These are phyloP conservation scores for Leccinum disarticulatum DNA, from an alignment of 768 basidiomycete species.

Conservation along the genomic window DNA sequence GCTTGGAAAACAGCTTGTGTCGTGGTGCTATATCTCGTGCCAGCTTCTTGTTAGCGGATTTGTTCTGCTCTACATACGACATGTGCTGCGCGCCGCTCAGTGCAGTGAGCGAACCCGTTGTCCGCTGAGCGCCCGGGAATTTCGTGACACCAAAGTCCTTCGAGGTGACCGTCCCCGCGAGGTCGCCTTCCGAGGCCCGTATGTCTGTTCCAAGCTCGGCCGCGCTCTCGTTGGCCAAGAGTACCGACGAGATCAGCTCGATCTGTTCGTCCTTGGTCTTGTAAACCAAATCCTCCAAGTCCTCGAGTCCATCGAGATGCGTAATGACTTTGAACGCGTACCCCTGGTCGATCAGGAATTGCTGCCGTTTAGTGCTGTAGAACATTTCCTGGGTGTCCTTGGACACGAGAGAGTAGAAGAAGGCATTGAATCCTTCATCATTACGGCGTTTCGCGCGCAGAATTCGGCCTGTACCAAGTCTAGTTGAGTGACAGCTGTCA, in stretches of 20 bases:
- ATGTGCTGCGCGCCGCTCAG: conserved; percentile 89
- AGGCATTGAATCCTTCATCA: conserved; percentile 99
- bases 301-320: conserved; percentile 89
- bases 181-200: conserved; percentile 77
- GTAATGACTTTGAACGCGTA: conserved; percentile 99
- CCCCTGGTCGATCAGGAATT: conserved; percentile 98
- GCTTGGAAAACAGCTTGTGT: conserved; percentile 80
- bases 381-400: conserved; percentile 99
- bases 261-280: conserved; percentile 91
- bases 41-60: conserved; percentile 82
- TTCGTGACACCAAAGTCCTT: conserved; percentile 76
- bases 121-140: conserved; percentile 70
- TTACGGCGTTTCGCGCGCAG: conserved; percentile 95
- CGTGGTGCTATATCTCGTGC: conserved; percentile 53
- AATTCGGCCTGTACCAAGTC: conserved; percentile 69
- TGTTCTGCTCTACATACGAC: conserved; percentile 92
- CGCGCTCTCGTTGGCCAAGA: conserved; percentile 87
- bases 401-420: conserved; percentile 98
- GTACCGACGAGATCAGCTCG: conserved; percentile 90
- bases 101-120: conserved; percentile 77
- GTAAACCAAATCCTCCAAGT: conserved; percentile 87
- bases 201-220: conserved; percentile 87
- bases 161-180: conserved; percentile 82
- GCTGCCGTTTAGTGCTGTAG: conserved; percentile 98
- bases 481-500: conserved; percentile 17